Evolutionary conservation across 345 rosid species (phyloP).

Genomic region (Salix dunnii): DNA sequence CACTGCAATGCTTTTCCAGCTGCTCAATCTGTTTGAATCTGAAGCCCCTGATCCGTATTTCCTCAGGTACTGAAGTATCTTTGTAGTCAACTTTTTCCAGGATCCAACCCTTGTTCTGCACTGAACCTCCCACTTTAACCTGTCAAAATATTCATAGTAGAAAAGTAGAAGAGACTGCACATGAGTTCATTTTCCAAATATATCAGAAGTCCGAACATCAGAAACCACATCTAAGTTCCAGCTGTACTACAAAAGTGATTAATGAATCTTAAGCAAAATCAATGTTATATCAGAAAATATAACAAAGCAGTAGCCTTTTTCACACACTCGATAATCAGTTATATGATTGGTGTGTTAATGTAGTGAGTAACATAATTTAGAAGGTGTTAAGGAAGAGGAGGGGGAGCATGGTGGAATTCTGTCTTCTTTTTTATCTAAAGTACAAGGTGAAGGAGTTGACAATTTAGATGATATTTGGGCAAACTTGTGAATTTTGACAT

Average conservation of each 20-base stretch:
- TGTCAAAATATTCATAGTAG: conserved; percentile 17
- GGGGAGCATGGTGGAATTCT: neutral
- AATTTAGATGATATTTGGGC: neutral
- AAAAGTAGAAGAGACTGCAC: neutral
- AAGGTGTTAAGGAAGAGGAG: neutral
- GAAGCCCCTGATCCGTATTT: conserved; percentile 77
- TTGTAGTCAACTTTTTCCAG: conserved; percentile 66
- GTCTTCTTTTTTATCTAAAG: neutral
- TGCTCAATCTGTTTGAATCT: conserved; percentile 64
- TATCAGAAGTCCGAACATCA: neutral
- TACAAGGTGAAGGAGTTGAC: neutral
- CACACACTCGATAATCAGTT: neutral
- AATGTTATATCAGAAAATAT: no score
- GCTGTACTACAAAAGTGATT: no score
- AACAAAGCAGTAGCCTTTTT: no score
- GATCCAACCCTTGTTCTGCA: conserved; percentile 81
- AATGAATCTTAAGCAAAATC: no score
- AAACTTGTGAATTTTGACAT: neutral
- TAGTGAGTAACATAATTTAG: neutral
- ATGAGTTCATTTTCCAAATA: neutral
- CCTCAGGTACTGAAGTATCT: conserved; percentile 66
- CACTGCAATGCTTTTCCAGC: conserved; percentile 48
- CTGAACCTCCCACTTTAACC: conserved; percentile 64
- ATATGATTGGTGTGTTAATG: no score
- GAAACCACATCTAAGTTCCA: neutral